phyloP scores from a whole-genome alignment of 78 protist species.

The Pelomyxa schiedti region DNA sequence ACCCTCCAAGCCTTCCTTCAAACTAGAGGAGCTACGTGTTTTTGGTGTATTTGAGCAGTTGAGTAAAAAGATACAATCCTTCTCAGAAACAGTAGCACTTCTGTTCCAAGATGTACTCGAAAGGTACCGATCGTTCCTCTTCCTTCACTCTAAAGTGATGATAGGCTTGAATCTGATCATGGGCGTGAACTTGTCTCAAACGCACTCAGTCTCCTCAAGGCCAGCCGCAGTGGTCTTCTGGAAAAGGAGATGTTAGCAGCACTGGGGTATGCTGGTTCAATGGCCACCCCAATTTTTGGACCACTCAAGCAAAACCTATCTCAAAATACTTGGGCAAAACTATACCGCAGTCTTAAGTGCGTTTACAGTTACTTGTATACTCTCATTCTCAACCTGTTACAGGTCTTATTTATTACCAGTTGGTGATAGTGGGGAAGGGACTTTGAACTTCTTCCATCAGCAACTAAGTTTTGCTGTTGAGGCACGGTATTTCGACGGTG shows the following conservation, averaged over 20 bases:
- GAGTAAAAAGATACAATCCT: neutral
- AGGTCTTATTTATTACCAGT: neutral
- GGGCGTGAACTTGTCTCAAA: neutral
- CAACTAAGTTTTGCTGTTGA: neutral
- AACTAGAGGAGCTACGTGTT: neutral
- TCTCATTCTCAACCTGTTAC: too few relatives aligned
- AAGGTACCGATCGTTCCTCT: too few relatives aligned
- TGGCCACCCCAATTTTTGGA: neutral
- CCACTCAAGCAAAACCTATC: slow-evolving; percentile 2
- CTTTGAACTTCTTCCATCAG: neutral
- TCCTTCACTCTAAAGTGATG: too few relatives aligned
- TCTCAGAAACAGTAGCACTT: neutral
- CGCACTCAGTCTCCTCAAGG: neutral
- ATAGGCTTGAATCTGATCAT: neutral
- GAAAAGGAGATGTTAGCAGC: neutral
- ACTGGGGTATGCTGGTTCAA: neutral
- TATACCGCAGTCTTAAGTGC: neutral
- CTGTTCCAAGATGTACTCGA: neutral
- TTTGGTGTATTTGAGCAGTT: slow-evolving; percentile 1
- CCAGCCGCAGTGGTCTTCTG: neutral
- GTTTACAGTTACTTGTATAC: too few relatives aligned
- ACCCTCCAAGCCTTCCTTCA: neutral
- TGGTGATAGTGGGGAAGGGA: neutral
- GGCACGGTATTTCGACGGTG: neutral
- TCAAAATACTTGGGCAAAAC: slow-evolving; percentile 21